Evolutionary conservation across 345 rosid genomes (phyloP), one percentile per base, ranked within the genome.

Genomic region (Eucalyptus brandiana): DNA sequence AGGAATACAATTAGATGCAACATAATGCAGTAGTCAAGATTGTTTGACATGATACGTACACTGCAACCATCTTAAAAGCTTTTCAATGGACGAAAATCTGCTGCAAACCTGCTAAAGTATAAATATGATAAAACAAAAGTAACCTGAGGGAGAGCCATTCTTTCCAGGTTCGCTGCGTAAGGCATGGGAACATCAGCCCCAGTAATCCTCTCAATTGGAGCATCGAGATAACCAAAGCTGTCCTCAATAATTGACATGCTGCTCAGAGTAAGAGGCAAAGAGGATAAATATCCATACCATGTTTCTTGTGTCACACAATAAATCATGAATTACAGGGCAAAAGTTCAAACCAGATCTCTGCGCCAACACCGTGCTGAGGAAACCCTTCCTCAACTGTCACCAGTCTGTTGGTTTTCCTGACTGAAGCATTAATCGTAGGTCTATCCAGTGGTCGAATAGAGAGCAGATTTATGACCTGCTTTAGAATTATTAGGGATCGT

Each of bases 111-210:
- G 28, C 47, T 37, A 34, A 34, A 37, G 28, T 10, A 72, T 10
- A 21, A 3, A 72, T 37, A 10, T 21, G 83, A 87, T 13, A 37
- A 81, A 76, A 51, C 81, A 65, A n/a, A 23, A 19, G 21, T 12
- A 42, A 97, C 99, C 97, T 97, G 99, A 85, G 98, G 99, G 87
- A 95, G 93, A 88, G 99, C 98, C 94, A 95, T 62, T 91, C 99
- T 95, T 94, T 97, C 99, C 40, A 97, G 94, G 93, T 97, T 97
- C 37, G 96, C 94, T 19, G 99, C 98, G 58, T 95, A 97, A 47
- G 99, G 98, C 99, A 94, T 96, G 86, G 98, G 98, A 86, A 96
- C 97, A 92, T 97, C 99, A 85, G 99, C 98, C 91, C 98, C 97
- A 81, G 97, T 92, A 48, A 96, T 94, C 92, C 99, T 95, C 94